Conservation (phyloP, 2,329 filamentous ascomycete genomes). For the Xylaria sp. region DNA sequence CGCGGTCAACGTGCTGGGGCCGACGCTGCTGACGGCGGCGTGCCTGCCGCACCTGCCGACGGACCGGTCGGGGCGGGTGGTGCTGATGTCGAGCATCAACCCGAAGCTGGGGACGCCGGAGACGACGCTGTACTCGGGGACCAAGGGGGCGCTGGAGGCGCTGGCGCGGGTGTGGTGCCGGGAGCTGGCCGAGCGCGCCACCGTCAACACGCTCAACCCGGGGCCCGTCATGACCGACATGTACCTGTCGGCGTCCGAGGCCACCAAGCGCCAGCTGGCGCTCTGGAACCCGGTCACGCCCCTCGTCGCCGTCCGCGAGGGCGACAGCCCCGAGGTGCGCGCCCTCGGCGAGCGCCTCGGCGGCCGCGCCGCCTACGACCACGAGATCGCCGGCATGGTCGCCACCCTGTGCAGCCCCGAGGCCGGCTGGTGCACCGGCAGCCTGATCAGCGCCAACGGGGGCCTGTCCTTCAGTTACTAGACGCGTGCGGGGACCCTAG, state of each 20-base stretch:
- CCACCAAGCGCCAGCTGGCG: constrained; percentile 49
- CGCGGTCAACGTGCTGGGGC: constrained; percentile 60
- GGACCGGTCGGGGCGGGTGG: constrained; percentile 60
- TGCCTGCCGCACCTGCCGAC: constrained; percentile 57
- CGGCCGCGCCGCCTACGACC: constrained; percentile 19
- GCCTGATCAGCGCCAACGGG: constrained; percentile 23
- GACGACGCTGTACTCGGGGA: constrained; percentile 63
- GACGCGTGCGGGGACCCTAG: too few species aligned
- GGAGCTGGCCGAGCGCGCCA: constrained; percentile 58
- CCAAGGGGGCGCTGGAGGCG: constrained; percentile 63
- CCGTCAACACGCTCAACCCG: constrained; percentile 63
- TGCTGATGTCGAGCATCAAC: constrained; percentile 59
- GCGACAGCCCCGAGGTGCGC: constrained; percentile 16
- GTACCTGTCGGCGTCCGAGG: constrained; percentile 54
- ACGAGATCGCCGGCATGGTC: constrained; percentile 25
- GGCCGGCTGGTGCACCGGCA: constrained; percentile 21
- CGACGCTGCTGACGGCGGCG: constrained; percentile 58
- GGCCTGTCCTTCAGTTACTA: constrained; percentile 20
- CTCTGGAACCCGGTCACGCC: constrained; percentile 12
- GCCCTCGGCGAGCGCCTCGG: constrained; percentile 16
- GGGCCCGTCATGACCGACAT: constrained; percentile 52
- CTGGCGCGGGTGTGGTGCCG: constrained; percentile 66
- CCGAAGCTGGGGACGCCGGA: constrained; percentile 55
- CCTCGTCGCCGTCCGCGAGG: constrained; percentile 26
- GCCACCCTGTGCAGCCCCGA: constrained; percentile 21